Evolutionary conservation across 2,329 filamentous ascomycete genomes (phyloP).

Genomic region (Macroventuria anomochaeta): DNA sequence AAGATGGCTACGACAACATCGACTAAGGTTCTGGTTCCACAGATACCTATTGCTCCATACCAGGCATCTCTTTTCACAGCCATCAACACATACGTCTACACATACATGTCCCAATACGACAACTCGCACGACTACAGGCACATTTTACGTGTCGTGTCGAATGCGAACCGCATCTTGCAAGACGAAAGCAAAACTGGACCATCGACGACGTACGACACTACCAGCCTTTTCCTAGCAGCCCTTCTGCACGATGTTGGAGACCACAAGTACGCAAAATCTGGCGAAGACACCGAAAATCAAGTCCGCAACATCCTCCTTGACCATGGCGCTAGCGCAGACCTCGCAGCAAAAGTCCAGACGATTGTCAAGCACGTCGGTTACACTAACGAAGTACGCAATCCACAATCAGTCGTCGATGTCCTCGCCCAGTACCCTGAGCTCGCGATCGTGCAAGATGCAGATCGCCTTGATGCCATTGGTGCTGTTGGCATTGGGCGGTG

Average conservation of each 20-base stretch:
- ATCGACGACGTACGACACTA: conserved; percentile 54
- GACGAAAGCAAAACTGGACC: conserved; percentile 53
- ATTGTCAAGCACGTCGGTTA: conserved; percentile 82
- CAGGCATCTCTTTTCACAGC: conserved; percentile 35
- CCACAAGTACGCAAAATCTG: conserved; percentile 71
- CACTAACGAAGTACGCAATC: conserved; percentile 72
- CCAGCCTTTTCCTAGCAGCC: conserved; percentile 70
- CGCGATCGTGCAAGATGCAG: conserved; percentile 88
- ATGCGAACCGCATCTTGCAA: conserved; percentile 70
- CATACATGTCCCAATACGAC: conserved; percentile 61
- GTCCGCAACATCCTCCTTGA: conserved; percentile 63
- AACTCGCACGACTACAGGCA: conserved; percentile 88
- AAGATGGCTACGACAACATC: background rate
- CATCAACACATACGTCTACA: conserved; percentile 41
- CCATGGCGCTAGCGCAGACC: conserved; percentile 61
- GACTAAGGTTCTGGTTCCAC: conserved; percentile 26
- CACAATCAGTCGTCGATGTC: conserved; percentile 64
- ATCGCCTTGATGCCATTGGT: conserved; percentile 89
- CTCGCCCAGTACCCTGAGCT: conserved; percentile 73
- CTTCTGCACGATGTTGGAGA: conserved; percentile 80
- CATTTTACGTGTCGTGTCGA: conserved; percentile 77
- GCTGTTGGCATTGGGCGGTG: conserved; percentile 81
- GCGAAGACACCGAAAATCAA: conserved; percentile 63
- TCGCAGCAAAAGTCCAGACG: conserved; percentile 72
- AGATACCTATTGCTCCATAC: conserved; percentile 31